Evolutionary conservation across 805 yeast species (phyloP).

Genomic region (Cyberlindnera maritima): DNA sequence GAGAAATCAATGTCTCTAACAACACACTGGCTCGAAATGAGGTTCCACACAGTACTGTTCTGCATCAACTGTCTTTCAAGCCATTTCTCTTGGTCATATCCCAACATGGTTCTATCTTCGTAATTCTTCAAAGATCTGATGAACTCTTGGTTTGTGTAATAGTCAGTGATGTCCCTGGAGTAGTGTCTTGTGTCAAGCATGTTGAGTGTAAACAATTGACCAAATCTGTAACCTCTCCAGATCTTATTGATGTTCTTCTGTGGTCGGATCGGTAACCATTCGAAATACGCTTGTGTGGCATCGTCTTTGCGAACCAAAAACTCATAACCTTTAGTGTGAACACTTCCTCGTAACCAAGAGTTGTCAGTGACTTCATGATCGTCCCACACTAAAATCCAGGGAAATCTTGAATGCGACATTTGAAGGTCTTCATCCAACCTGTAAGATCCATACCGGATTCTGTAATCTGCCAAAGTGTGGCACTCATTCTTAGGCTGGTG

Average conservation of each 20-base stretch:
- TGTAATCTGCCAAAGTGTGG: constrained; percentile 22
- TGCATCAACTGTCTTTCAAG: constrained; percentile 18
- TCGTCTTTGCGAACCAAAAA: constrained; percentile 18
- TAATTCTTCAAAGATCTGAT: constrained; percentile 16
- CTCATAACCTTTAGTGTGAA: constrained; percentile 22
- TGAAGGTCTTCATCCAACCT: constrained; percentile 23
- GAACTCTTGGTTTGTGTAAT: constrained; percentile 21
- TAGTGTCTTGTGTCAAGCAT: constrained; percentile 27
- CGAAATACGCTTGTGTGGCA: constrained; percentile 26
- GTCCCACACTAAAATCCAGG: constrained; percentile 30
- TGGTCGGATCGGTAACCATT: constrained; percentile 27
- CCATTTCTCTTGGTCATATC: constrained; percentile 29
- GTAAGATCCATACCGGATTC: constrained; percentile 24
- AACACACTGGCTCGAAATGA: constrained; percentile 19
- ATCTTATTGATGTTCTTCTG: constrained; percentile 19
- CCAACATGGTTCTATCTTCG: constrained; percentile 27
- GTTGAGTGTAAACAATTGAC: constrained; percentile 20
- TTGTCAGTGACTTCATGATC: constrained; percentile 30
- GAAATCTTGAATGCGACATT: constrained; percentile 22
- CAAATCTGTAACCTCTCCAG: constrained; percentile 26
- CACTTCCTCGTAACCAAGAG: constrained; percentile 27
- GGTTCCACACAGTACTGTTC: constrained; percentile 19
- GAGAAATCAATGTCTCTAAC: constrained; percentile 14
- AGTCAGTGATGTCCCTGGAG: constrained; percentile 27
- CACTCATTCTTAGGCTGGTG: constrained; percentile 25